phyloP scores from a whole-genome alignment of 129 eudicot species.

The Chrysanthemum seticuspe region DNA sequence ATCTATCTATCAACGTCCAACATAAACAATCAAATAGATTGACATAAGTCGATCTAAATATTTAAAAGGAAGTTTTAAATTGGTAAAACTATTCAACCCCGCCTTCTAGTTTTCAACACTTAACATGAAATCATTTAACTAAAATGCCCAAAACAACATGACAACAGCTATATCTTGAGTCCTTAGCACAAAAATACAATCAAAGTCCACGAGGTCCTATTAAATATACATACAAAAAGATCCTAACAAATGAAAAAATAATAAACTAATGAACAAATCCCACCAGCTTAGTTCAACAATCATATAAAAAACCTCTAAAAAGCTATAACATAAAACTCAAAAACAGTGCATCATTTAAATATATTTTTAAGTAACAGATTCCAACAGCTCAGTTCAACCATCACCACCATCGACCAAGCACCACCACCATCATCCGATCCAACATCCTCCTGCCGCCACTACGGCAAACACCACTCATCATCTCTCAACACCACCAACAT shows the following conservation, averaged over 20 bases:
- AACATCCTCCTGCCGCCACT: too few species aligned
- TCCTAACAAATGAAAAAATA: constrained; percentile 7
- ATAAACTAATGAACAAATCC: constrained; percentile 22
- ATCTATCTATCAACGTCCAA: too few species aligned
- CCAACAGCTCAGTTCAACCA: too few species aligned
- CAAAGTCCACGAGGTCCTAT: background rate
- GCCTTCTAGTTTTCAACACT: too few species aligned
- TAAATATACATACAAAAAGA: constrained; percentile 10
- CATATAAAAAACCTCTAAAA: constrained; percentile 9
- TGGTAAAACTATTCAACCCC: too few species aligned
- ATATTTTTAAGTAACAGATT: background rate
- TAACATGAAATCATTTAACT: constrained; percentile 1
- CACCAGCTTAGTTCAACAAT: constrained; percentile 25
- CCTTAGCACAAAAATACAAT: background rate
- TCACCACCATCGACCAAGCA: too few species aligned
- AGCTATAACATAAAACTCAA: constrained; percentile 14
- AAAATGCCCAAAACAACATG: background rate
- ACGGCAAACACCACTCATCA: too few species aligned
- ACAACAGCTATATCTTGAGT: background rate
- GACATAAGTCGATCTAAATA: too few species aligned
- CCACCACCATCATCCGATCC: too few species aligned
- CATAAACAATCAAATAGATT: too few species aligned
- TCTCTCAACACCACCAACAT: too few species aligned
- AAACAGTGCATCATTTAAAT: constrained; percentile 17
- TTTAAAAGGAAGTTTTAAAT: too few species aligned